phyloP scores from a whole-genome alignment of 73 alveolate genomes.

The Symbiodinium natans region DNA sequence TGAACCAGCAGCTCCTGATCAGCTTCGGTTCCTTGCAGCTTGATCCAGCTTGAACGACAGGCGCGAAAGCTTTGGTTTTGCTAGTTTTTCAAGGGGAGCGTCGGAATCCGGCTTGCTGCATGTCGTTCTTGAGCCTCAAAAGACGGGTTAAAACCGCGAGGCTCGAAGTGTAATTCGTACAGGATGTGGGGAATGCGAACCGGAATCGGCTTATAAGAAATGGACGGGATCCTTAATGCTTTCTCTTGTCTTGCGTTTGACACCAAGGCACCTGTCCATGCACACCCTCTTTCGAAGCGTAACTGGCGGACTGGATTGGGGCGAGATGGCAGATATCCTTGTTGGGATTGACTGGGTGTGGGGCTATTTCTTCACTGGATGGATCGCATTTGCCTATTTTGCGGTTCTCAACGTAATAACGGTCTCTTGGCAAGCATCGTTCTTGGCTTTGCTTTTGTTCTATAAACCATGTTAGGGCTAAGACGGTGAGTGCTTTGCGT shows the following conservation, averaged over 20 bases:
- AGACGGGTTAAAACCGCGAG: background rate
- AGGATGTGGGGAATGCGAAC: no score
- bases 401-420: constrained; percentile 75
- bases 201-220: no score
- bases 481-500: background rate
- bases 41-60: background rate
- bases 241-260: no score
- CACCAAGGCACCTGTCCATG: constrained; percentile 64
- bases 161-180: background rate
- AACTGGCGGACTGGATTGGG: constrained; percentile 76
- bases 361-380: constrained; percentile 77
- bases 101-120: no score
- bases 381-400: constrained; percentile 38
- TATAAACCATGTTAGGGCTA: background rate
- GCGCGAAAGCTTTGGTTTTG: no score
- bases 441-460: no score
- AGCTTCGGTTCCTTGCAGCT: constrained; percentile 58
- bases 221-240: no score
- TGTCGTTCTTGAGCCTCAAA: no score
- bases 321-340: constrained; percentile 54
- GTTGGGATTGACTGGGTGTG: constrained; percentile 47
- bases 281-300: constrained; percentile 80
- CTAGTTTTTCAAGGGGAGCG: no score
- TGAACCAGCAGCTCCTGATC: background rate
- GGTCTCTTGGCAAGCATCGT: background rate